Conservation (phyloP, 1,139 yeast species). For the Kurtzmaniella quercitrusa region DNA sequence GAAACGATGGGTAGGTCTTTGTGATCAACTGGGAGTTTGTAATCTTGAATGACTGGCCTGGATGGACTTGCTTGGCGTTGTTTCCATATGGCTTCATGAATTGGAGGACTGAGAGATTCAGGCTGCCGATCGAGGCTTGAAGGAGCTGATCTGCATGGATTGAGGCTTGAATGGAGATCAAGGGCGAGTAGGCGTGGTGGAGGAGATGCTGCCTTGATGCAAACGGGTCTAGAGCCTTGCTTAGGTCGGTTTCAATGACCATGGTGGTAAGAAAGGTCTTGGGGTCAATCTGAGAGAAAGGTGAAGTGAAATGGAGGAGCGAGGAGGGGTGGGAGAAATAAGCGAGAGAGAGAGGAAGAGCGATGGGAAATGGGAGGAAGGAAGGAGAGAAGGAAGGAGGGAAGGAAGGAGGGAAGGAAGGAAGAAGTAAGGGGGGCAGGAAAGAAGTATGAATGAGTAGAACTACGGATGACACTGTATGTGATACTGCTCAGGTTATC, state of each 20-base stretch:
- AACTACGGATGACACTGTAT: too few species aligned
- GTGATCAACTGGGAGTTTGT: constrained; percentile 41
- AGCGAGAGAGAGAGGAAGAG: neutral
- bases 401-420: neutral
- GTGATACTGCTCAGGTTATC: too few species aligned
- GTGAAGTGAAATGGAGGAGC: neutral
- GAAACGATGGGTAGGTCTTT: constrained; percentile 40
- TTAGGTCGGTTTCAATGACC: constrained; percentile 14
- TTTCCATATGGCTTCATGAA: constrained; percentile 43
- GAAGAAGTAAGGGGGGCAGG: neutral
- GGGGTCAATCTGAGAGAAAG: neutral
- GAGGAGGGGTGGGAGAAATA: neutral
- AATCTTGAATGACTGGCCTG: constrained; percentile 35
- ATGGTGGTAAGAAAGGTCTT: neutral
- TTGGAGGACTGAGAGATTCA: constrained; percentile 31
- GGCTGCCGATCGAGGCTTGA: constrained; percentile 24
- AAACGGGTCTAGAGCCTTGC: constrained; percentile 39
- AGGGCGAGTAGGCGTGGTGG: constrained; percentile 55
- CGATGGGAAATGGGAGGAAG: neutral
- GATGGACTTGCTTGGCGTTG: constrained; percentile 38
- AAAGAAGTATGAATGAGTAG: too few species aligned
- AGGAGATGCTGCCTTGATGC: constrained; percentile 40
- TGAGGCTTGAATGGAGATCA: constrained; percentile 51
- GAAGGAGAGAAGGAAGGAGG: neutral
- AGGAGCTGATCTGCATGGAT: constrained; percentile 46